Conservation (phyloP, 768 basidiomycete genomes). For the Flagelloscypha sp. region DNA sequence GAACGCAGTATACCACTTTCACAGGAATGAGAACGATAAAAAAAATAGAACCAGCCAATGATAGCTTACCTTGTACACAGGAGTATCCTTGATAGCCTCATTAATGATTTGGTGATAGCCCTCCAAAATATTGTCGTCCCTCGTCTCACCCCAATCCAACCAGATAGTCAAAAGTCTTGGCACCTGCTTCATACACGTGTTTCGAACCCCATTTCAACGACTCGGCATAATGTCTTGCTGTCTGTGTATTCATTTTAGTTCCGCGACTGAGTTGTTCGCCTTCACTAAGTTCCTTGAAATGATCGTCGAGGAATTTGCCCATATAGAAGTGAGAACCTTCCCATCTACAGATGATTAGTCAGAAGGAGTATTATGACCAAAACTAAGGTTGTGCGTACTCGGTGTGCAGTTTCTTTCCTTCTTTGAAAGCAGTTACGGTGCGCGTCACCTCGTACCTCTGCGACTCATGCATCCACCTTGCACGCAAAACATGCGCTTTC, state of each 20-base stretch:
- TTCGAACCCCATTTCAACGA: conserved; percentile 83
- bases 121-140: conserved; percentile 17
- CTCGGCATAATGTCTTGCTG: conserved; percentile 57
- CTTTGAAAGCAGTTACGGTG: conserved; percentile 52
- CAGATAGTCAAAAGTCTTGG: conserved; percentile 91
- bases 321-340: conserved; percentile 83
- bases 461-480: conserved; percentile 90
- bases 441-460: conserved; percentile 65
- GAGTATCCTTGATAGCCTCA: conserved; percentile 48
- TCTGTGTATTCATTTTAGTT: conserved; percentile 54
- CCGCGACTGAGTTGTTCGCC: conserved; percentile 43
- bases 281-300: conserved; percentile 45
- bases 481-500: conserved; percentile 61
- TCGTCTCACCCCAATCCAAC: conserved; percentile 76
- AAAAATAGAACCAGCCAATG: not conserved
- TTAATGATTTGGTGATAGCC: conserved; percentile 15
- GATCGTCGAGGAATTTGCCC: conserved; percentile 83
- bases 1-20: conserved; percentile 90
- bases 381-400: conserved; percentile 30
- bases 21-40: conserved; percentile 2
- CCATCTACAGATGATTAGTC: conserved; percentile 37
- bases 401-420: conserved; percentile 39
- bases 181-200: conserved; percentile 91
- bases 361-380: not conserved
- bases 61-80: conserved; percentile 66